Percentiles rank a stretch among this genome's conserved stretches.
Evolutionary conservation across 176 grass and related monocot species (phyloP).

Genomic region (bread wheat (Triticum aestivum)): DNA sequence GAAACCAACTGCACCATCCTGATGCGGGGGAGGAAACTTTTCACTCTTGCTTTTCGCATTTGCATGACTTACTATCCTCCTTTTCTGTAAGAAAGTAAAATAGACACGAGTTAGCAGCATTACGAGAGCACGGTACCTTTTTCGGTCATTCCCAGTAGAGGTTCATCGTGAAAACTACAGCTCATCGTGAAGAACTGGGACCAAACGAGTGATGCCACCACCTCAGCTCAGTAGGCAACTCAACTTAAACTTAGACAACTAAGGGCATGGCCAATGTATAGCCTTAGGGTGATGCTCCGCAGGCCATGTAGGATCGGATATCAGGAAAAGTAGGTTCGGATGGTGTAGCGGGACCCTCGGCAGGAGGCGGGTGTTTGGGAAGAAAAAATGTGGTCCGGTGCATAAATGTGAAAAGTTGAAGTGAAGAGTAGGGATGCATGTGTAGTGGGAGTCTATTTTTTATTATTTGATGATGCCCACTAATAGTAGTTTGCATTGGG

Average conservation of each 20-base stretch:
- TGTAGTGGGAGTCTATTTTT: too few species aligned
- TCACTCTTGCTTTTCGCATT: constrained; percentile 87
- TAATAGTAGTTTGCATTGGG: too few species aligned
- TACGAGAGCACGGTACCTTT: not conserved
- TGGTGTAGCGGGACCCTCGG: too few species aligned
- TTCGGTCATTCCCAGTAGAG: not conserved
- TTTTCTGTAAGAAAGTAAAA: constrained; percentile 48
- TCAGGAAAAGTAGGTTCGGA: too few species aligned
- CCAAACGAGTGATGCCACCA: constrained; percentile 4
- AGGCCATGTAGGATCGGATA: too few species aligned
- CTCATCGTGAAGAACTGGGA: not conserved
- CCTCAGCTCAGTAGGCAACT: not conserved
- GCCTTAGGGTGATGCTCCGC: too few species aligned
- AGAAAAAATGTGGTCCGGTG: too few species aligned
- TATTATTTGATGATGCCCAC: too few species aligned
- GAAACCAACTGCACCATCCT: constrained; percentile 63
- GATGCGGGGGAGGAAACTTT: constrained; percentile 86
- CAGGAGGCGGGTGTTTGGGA: too few species aligned
- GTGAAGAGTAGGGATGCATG: too few species aligned
- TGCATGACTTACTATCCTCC: constrained; percentile 57
- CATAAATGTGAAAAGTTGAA: too few species aligned
- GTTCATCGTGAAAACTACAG: not conserved
- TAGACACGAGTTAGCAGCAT: constrained; percentile 12
- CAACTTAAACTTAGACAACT: not conserved
- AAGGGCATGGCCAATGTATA: not conserved